Evolutionary conservation across 163 green algal species (phyloP), one percentile per base, ranked within the genome.

Genomic region (Chlamydomonas reinhardtii): DNA sequence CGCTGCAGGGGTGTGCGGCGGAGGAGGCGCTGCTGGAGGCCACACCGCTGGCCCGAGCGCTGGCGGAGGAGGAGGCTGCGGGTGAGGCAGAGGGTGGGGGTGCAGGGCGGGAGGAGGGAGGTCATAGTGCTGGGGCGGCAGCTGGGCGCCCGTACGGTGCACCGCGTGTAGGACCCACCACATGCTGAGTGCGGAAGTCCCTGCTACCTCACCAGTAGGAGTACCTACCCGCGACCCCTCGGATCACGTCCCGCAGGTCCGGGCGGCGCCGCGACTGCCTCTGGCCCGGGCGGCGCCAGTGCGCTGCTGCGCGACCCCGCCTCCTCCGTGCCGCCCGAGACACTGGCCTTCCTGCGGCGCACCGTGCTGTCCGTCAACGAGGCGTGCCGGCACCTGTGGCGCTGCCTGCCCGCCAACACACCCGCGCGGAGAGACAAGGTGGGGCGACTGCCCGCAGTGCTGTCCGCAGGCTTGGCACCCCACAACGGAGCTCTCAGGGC

Each of bases 361-460:
- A 84, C 77, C 65, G 79, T 78, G 31, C 69, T 86, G 79, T 35
- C 69, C 8, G 69, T 73, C 34, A 79, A 77, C 54, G 79, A 86
- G 79, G 69, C 69, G 52, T 78, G 69, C 56, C 22, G 79, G 11
- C 79, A 86, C 68, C 78, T 79, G 54, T 86, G 79, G 79, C 29
- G 69, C 12, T 32, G 17, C 29, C 54, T 86, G 69, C 79, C 79
- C 12, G 69, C 79, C 32, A 86, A 62, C 68, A 79, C 79, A 35
- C 27, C 79, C 4, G 69, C 69, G 14, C 69, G 79, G 19, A 61
- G 68, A 25, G 79, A 86, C 16, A 86, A 86, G 69, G 79, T 64
- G 52, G 19, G 34, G 59, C 24, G 39, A 27, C 22, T 37, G 74
- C n/a, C 8, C 39, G 39, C 8, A 8, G 5, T 48, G 39, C 39